These are phyloP conservation scores for Tetracladium setigerum DNA, from an alignment of 495 filamentous ascomycete genomes.

Conservation along the genomic window DNA sequence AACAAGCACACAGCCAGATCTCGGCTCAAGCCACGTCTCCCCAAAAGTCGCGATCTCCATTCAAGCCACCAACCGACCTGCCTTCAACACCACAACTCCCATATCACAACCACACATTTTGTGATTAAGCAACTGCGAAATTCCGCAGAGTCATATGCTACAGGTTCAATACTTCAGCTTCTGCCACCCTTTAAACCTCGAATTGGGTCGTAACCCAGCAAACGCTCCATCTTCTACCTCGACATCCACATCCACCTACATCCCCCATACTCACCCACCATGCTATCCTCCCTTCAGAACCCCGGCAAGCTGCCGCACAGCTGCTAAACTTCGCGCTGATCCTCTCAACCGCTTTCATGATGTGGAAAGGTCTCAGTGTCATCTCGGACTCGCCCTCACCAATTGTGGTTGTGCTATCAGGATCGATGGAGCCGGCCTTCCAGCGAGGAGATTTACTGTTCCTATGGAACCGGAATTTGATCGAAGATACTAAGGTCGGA, in stretches of 20 bases:
- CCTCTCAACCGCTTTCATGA: conserved; percentile 92
- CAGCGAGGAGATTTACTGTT: conserved; percentile 90
- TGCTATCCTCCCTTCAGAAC: conserved; percentile 68
- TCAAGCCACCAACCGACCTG: no score
- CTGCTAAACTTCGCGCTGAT: conserved; percentile 93
- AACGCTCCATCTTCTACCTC: background rate
- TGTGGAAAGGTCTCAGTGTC: conserved; percentile 94
- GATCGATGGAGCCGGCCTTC: conserved; percentile 96
- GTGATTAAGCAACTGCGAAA: background rate
- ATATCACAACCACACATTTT: background rate
- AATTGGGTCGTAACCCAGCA: background rate
- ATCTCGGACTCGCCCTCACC: conserved; percentile 80
- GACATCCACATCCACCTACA: background rate
- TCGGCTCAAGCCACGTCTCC: no score
- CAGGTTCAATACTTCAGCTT: background rate
- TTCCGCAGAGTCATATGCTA: background rate
- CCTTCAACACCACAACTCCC: no score
- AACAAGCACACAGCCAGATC: no score
- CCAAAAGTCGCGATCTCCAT: no score
- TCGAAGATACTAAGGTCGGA: conserved; percentile 62
- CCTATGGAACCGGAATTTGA: conserved; percentile 81
- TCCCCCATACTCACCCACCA: conserved; percentile 24
- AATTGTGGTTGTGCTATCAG: conserved; percentile 92
- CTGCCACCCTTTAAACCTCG: background rate
- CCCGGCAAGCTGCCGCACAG: conserved; percentile 81